Evolutionary conservation across 2,329 filamentous ascomycete species (phyloP), one percentile per base, ranked within the genome.

Genomic region (Colletotrichum sp.): DNA sequence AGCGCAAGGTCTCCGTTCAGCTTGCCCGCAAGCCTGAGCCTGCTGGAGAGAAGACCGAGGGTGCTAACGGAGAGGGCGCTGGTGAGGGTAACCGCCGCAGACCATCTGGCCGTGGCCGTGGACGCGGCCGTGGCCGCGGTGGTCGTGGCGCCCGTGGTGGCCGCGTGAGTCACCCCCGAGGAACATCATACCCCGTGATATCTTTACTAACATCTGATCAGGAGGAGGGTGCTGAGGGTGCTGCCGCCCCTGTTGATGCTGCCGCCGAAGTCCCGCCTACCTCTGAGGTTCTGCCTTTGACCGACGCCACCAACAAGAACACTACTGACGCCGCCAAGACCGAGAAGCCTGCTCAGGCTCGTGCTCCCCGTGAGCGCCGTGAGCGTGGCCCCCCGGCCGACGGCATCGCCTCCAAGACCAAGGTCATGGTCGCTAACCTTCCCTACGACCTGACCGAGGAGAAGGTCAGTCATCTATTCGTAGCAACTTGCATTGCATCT

Each of bases 371-470:
- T 82, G 90, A 92, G 88, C 90, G 91, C 82, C 90, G 92, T 81
- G 91, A 98, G 92, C 96, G 97, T 86, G 97, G 97, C 78, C 97
- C 97, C 79, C 97, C 97, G 77, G 96, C 98, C 87, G 96, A 99
- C 85, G 97, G 97, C 81, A 95, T 99, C 83, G 94, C 97, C 80
- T 99, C 96, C 87, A 98, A 98, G 94, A 99, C 95, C 87, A 99
- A 99, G 94, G 95, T 99, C 88, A 99, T 99, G 97, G 97, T 99
- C 83, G 97, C 97, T 84, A 99, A 99, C 91, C 93, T 99, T 78
- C 97, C 97, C 69, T 99, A 99, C 85, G 96, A 99, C 89, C 92
- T 99, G 86, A 96, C 94, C 82, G 97, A 99, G 90, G 96, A 99
- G 83, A 98, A 96, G 93, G 96, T 98, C 88, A 80, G 90, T 84